Percentiles rank a stretch among this genome's conserved stretches.
phyloP scores from a whole-genome alignment of 345 rosid genomes.

The Gossypium bickii region DNA sequence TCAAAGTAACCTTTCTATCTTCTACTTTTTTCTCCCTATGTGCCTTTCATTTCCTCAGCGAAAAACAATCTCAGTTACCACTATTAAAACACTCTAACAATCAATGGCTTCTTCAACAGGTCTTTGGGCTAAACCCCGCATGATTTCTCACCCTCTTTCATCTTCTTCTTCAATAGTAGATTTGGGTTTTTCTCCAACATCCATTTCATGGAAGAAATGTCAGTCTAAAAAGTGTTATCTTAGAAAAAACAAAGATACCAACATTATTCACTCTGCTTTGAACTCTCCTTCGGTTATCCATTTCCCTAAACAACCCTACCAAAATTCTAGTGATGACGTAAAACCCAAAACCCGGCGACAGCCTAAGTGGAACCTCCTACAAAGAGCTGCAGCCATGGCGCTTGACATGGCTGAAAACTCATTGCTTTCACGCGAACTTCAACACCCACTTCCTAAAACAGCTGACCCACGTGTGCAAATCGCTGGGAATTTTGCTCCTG shows the following conservation, averaged over 20 bases:
- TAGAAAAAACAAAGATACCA: conserved; percentile 5
- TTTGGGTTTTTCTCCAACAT: conserved; percentile 24
- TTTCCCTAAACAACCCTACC: conserved; percentile 47
- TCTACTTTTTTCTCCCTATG: background rate
- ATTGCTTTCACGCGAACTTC: conserved; percentile 55
- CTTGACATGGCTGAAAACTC: conserved; percentile 61
- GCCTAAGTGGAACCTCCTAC: conserved; percentile 56
- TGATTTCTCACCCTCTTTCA: conserved; percentile 27
- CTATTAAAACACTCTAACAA: conserved; percentile 24
- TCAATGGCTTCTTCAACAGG: conserved; percentile 37
- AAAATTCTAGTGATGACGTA: conserved; percentile 24
- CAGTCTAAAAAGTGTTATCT: background rate
- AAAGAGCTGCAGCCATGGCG: conserved; percentile 61
- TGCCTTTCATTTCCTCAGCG: background rate
- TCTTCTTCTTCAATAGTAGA: conserved; percentile 18
- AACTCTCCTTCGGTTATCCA: conserved; percentile 54
- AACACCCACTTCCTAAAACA: conserved; percentile 69
- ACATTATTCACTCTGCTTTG: conserved; percentile 29
- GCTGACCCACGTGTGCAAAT: conserved; percentile 80
- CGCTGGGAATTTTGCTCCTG: conserved; percentile 88
- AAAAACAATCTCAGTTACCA: background rate
- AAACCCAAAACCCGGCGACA: conserved; percentile 15
- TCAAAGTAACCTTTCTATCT: background rate
- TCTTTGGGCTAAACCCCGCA: conserved; percentile 34
- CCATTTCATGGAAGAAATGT: conserved; percentile 12